These are phyloP conservation scores for Ganoderma multipileum DNA, from an alignment of 1,284 basidiomycete genomes.

Conservation along the genomic window DNA sequence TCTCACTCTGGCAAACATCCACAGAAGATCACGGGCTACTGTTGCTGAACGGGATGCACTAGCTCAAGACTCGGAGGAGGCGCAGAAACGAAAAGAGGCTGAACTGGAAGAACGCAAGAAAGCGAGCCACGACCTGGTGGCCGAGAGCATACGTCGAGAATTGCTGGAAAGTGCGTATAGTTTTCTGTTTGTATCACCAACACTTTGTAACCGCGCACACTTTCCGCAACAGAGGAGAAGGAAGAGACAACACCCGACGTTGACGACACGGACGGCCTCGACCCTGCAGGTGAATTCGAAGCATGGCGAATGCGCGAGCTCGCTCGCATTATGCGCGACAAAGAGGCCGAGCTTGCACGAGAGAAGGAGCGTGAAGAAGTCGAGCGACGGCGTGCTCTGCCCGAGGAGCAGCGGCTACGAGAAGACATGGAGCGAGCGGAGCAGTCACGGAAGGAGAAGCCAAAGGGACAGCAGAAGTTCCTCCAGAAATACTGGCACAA, in stretches of 20 bases:
- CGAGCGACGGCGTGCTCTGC: constrained; percentile 88
- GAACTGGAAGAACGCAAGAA: constrained; percentile 80
- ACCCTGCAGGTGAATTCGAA: constrained; percentile 92
- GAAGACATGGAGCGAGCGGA: constrained; percentile 91
- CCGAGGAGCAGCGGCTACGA: constrained; percentile 88
- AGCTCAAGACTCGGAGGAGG: constrained; percentile 75
- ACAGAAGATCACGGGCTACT: constrained; percentile 76
- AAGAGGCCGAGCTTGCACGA: constrained; percentile 78
- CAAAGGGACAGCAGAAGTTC: constrained; percentile 90
- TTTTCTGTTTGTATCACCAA: background rate
- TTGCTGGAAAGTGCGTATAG: constrained; percentile 76
- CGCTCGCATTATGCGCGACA: constrained; percentile 89
- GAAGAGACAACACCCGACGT: constrained; percentile 85
- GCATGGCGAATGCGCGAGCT: constrained; percentile 96
- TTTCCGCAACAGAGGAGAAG: constrained; percentile 74
- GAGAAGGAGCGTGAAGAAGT: constrained; percentile 91
- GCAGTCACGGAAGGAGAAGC: constrained; percentile 81
- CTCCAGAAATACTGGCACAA: constrained; percentile 99
- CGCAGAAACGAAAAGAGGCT: constrained; percentile 62
- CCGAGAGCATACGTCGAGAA: constrained; percentile 85
- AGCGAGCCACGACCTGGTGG: constrained; percentile 87
- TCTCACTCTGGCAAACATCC: background rate
- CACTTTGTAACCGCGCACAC: background rate
- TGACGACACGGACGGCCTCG: constrained; percentile 94
- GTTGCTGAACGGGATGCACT: constrained; percentile 69